Evolutionary conservation across 1,284 basidiomycete genomes (phyloP), one percentile per base, ranked within the genome.

Genomic region (Amylostereum areolatum): DNA sequence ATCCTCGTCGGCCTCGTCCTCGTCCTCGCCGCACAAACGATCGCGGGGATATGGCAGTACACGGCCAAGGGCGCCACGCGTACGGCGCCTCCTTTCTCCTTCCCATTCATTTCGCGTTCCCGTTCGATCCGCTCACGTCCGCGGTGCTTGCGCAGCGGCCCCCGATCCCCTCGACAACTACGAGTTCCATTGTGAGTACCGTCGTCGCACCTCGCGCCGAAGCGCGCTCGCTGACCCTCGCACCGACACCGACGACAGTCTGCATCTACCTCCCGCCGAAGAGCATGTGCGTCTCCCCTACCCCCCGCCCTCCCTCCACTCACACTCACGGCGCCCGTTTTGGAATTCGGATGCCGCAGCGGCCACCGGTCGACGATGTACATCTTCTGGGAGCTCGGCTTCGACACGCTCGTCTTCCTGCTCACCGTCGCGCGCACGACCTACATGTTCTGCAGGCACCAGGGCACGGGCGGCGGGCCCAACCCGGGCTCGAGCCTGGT

Each of bases 221-320:
- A 4, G 30, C 10, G 18, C 11, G 18, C 30, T 25, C 3, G 11
- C 4, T 9, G 4, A 33, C n/a, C 4, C 12, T 39, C 32, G 50
- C 11, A 44, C 10, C 42, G 11, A 18, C 32, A 2, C 37, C 5
- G 18, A 9, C 9, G 9, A n/a, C 8, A 55, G 55, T 56, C 42
- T 56, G 55, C 32, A 55, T 56, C 12, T 56, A 56, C 47, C 46
- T 47, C 2, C 53, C 55, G 6, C 54, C 55, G 24, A 50, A 51
- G 37, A 33, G 33, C 32, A 47, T 55, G 54, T 55, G 33, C 11
- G 53, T 45, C 12, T 24, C 9, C 11, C 8, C 33, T 27, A 12
- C 27, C 24, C 11, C 12, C 11, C 3, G 39, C 33, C 24, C 18
- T 25, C 30, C 12, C 18, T 18, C 10, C 6, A 9, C 31, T 18